A percentile compares a stretch with the other conserved stretches of the same genome.
These are phyloP conservation scores for Leishmania mexicana DNA, from an alignment of 208 protist species.

Conservation along the genomic window DNA sequence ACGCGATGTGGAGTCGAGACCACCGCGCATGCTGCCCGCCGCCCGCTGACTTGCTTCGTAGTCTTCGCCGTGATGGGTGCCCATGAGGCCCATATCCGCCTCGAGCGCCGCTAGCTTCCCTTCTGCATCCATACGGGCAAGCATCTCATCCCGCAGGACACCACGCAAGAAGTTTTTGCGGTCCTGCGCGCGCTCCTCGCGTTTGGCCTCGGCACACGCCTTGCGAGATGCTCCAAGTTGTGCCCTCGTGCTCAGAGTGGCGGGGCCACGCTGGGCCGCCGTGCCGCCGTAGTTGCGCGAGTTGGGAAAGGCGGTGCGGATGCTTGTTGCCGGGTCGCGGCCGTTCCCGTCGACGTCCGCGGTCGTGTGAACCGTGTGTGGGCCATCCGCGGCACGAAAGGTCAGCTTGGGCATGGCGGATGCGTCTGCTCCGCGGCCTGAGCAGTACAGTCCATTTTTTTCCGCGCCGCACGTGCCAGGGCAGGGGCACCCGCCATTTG, in stretches of 20 bases:
- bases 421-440: conserved; percentile 7
- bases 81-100: conserved; percentile 52
- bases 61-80: conserved; percentile 49
- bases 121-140: conserved; percentile 60
- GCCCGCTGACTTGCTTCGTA: conserved; percentile 35
- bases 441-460: conserved; percentile 19
- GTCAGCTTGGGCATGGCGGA: conserved; percentile 22
- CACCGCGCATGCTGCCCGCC: conserved; percentile 11
- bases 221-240: conserved; percentile 15
- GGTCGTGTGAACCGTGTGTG: conserved; percentile 39
- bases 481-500: conserved; percentile 59
- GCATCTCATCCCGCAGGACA: conserved; percentile 75
- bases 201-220: conserved; percentile 32
- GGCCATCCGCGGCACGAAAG: conserved; percentile 45
- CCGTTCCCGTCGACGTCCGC: conserved; percentile 9
- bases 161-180: conserved; percentile 79
- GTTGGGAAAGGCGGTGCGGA: conserved; percentile 62
- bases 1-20: conserved; percentile 19
- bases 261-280: conserved; percentile 35
- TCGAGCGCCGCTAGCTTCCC: conserved; percentile 51
- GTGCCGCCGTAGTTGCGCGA: conserved; percentile 74
- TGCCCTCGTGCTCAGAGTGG: conserved; percentile 39
- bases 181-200: conserved; percentile 57
- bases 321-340: conserved; percentile 37
- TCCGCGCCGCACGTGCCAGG: conserved; percentile 28